Conservation (phyloP, 495 filamentous ascomycete species). For the Cercophora samala region DNA sequence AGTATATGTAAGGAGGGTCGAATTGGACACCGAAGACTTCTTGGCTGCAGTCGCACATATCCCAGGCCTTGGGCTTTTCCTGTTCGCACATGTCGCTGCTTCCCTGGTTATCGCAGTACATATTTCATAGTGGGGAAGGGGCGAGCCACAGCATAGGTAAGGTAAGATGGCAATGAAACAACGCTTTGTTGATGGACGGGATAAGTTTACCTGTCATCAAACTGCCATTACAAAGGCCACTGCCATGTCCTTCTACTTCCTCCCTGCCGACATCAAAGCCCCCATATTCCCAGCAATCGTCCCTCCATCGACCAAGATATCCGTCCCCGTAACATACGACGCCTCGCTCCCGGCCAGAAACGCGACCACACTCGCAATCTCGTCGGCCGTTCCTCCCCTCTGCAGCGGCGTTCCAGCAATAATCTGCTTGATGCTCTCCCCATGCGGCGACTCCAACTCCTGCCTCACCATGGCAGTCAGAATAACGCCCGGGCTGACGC, state of each 20-base stretch:
- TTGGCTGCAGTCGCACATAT: not conserved
- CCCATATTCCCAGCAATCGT: slow-evolving; percentile 15
- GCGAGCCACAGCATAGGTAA: too few species aligned
- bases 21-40: not conserved
- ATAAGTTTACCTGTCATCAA: not conserved
- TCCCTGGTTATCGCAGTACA: too few species aligned
- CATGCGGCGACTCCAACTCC: slow-evolving; percentile 17
- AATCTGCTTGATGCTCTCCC: slow-evolving; percentile 15
- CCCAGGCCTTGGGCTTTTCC: not conserved
- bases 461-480: slow-evolving; percentile 23
- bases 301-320: slow-evolving; percentile 58
- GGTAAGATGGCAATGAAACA: too few species aligned
- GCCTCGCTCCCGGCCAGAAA: slow-evolving; percentile 52
- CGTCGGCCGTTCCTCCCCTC: slow-evolving; percentile 39
- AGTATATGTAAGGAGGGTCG: not conserved
- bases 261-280: not conserved
- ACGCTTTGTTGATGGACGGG: too few species aligned
- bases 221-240: not conserved
- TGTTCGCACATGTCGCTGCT: not conserved
- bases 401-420: slow-evolving; percentile 16
- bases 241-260: not conserved
- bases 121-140: too few species aligned
- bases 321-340: slow-evolving; percentile 51
- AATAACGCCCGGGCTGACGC: slow-evolving; percentile 52
- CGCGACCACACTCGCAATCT: slow-evolving; percentile 51